Evolutionary conservation across 1,284 basidiomycete genomes (phyloP).

Genomic region (Athelia psychrophila): DNA sequence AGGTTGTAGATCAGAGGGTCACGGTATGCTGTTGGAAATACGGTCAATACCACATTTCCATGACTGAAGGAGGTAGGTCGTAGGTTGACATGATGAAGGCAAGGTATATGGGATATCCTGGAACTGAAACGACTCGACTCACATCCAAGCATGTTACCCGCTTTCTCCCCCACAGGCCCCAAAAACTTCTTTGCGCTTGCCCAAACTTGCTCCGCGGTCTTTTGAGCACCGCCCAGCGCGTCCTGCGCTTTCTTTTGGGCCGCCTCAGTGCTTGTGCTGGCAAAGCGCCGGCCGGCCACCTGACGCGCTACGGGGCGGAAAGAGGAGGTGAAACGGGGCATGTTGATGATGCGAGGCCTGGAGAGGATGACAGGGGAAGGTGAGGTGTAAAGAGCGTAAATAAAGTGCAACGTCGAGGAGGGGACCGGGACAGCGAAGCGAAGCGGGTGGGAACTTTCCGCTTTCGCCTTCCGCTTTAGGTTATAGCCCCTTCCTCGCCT

Average conservation of each 20-base stretch:
- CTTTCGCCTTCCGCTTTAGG: no score
- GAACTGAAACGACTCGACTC: conserved; percentile 23
- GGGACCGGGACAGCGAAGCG: no score
- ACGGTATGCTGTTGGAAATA: conserved; percentile 68
- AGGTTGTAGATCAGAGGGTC: conserved; percentile 85
- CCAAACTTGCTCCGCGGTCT: conserved; percentile 50
- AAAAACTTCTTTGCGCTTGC: conserved; percentile 51
- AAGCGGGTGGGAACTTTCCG: no score
- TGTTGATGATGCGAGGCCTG: not conserved
- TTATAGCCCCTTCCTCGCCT: no score
- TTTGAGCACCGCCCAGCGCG: conserved; percentile 54
- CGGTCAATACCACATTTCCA: no score
- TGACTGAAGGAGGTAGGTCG: no score
- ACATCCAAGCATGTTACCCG: conserved; percentile 66
- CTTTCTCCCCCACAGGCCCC: conserved; percentile 58
- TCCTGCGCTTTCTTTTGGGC: conserved; percentile 71
- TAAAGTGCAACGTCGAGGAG: no score
- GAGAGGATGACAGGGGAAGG: not conserved
- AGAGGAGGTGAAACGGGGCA: conserved; percentile 11
- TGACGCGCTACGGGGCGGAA: conserved; percentile 15
- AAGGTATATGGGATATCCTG: no score
- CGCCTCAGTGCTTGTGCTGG: conserved; percentile 26
- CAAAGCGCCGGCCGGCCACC: conserved; percentile 17
- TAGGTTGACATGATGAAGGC: no score
- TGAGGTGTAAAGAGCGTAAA: no score